Evolutionary conservation across 306 rosid genomes (phyloP).

Genomic region (Lotus japonicus): DNA sequence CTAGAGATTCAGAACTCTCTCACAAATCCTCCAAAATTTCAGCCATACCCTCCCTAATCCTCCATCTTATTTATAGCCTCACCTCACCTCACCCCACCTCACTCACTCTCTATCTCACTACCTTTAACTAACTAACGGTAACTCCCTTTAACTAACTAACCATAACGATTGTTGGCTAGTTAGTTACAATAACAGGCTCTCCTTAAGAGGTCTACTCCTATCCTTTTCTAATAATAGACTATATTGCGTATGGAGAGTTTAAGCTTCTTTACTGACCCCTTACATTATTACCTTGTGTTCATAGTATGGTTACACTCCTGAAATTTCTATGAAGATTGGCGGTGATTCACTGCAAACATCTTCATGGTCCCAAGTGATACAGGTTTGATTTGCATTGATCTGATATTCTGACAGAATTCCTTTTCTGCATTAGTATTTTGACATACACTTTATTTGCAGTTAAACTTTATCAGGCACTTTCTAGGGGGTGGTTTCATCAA

Average conservation of each 20-base stretch:
- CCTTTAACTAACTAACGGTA: too few relatives aligned
- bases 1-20: too few relatives aligned
- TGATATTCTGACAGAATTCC: background rate
- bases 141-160: too few relatives aligned
- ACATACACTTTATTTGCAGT: constrained; percentile 28
- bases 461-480: constrained; percentile 68
- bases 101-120: too few relatives aligned
- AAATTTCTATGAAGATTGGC: constrained; percentile 62
- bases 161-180: too few relatives aligned
- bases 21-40: too few relatives aligned
- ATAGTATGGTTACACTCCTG: constrained; percentile 61
- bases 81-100: too few relatives aligned
- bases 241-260: background rate
- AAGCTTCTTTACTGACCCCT: constrained; percentile 1
- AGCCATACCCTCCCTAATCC: too few relatives aligned
- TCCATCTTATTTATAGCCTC: too few relatives aligned
- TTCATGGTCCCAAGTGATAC: constrained; percentile 63
- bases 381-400: constrained; percentile 35
- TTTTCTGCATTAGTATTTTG: background rate
- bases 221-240: background rate
- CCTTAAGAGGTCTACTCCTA: too few relatives aligned
- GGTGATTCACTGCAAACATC: constrained; percentile 58
- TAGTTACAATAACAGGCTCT: too few relatives aligned
- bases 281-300: background rate
- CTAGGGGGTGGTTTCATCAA: constrained; percentile 75